phyloP scores from a whole-genome alignment of 371 early-diverging fungal species.

The Actinomortierella ambigua region DNA sequence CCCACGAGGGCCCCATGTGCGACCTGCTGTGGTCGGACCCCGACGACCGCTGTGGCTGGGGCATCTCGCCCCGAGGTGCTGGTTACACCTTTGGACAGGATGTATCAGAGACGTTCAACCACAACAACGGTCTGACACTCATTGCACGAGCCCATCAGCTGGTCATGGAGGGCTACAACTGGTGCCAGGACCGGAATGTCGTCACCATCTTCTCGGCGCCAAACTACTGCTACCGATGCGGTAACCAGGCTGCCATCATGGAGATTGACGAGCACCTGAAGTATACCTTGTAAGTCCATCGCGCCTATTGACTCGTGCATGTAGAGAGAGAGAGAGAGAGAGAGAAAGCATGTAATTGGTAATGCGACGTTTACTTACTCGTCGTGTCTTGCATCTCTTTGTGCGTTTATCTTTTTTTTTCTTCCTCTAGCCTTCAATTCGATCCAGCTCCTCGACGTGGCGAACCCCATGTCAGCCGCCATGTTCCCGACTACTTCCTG shows the following conservation, averaged over 20 bases:
- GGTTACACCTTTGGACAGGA: conserved; percentile 99
- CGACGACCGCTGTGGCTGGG: conserved; percentile 98
- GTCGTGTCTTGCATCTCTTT: conserved; percentile 2
- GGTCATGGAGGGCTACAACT: conserved; percentile 99
- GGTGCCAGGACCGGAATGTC: conserved; percentile 97
- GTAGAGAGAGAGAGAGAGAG: not conserved
- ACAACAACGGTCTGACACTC: conserved; percentile 95
- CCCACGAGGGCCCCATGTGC: conserved; percentile 99
- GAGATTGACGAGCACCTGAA: conserved; percentile 95
- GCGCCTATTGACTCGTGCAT: not conserved
- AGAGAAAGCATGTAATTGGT: not conserved
- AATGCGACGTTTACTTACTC: not conserved
- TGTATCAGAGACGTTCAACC: conserved; percentile 93
- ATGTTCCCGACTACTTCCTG: conserved; percentile 99
- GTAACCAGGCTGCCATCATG: conserved; percentile 98
- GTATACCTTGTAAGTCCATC: conserved; percentile 86
- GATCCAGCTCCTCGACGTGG: conserved; percentile 98
- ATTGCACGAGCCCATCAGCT: conserved; percentile 99
- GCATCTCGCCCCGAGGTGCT: conserved; percentile 98
- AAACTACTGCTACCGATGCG: conserved; percentile 99
- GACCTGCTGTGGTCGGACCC: conserved; percentile 95
- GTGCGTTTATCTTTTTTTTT: not conserved
- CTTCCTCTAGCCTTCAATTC: conserved; percentile 86
- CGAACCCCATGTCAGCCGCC: conserved; percentile 96
- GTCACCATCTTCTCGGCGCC: conserved; percentile 99